Evolutionary conservation across 2,329 filamentous ascomycete species (phyloP), one percentile per base, ranked within the genome.

Genomic region (Alternaria consortialis): DNA sequence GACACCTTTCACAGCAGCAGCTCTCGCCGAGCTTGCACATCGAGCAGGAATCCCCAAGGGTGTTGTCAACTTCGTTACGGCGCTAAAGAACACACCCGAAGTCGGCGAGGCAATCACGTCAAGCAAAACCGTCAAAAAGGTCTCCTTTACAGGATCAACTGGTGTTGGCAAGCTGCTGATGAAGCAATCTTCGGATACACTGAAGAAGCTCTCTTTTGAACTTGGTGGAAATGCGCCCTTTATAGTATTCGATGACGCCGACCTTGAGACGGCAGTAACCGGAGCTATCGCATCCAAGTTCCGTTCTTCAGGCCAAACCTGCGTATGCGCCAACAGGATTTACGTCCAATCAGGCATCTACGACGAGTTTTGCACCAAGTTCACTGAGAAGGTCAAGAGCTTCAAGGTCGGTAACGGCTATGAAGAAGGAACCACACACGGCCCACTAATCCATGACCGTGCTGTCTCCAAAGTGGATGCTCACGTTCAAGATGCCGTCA

Each of bases 201-300:
- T 93, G 29, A 98, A 98, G 86, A 92, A 92, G 76, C 83, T 92
- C 1, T 95, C 92, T 0, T 91, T 97, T 78, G 94, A 98, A 78
- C 90, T 98, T 1, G 94, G 94, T 56, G 95, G 94, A 48, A 98
- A 98, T 77, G 92, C 94, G 0, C 94, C 94, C 1, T 97, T 97
- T 77, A 97, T 98, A 68, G 93, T 98, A 34, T 98, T 98, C 74
- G 93, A 98, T 74, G 94, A 98, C 74, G 92, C 94, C 20, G 92
- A 98, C 75, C 82, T 98, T 20, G 94, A 97, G 60, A 82, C 84
- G 5, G 95, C 95, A 2, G 93, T 98, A 1, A 82, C 88, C 0
- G 94, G 94, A 27, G 93, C 93, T 48, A 87, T 98, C 55, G 83
- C 89, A 25, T 94, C 88, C 73, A 99, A 98, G 80, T 98, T 98